Evolutionary conservation across 129 eudicot species (phyloP).

Genomic region (Helichrysum umbraculigerum): DNA sequence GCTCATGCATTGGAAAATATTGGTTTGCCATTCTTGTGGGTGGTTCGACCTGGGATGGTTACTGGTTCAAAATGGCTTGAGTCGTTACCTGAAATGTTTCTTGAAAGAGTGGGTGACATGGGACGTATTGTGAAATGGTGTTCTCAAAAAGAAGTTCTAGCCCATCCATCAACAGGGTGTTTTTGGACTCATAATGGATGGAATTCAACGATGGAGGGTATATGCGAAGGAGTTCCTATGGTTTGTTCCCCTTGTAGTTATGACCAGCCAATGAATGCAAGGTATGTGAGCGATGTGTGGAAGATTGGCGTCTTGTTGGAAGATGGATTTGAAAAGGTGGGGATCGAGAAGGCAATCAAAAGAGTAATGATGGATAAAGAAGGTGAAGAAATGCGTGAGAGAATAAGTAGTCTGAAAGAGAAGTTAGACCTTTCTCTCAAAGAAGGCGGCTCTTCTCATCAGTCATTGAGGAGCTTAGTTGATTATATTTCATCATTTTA

Average conservation of each 20-base stretch:
- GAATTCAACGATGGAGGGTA: background rate
- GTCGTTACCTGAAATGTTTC: background rate
- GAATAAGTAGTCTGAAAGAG: background rate
- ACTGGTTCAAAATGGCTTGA: background rate
- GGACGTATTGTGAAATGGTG: background rate
- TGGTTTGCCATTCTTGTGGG: constrained; percentile 53
- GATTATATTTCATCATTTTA: background rate
- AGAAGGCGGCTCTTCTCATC: background rate
- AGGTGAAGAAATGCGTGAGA: background rate
- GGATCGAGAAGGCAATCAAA: background rate
- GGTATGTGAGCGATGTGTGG: background rate
- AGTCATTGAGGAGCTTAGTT: background rate
- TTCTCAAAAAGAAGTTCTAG: background rate
- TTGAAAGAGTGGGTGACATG: background rate
- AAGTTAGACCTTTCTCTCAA: background rate
- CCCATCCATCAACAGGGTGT: background rate
- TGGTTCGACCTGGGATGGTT: constrained; percentile 41
- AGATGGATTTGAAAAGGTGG: background rate
- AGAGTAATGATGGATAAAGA: background rate
- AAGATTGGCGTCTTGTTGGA: background rate
- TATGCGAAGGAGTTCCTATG: background rate
- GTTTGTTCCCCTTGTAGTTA: background rate
- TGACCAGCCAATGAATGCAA: background rate
- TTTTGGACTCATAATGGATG: background rate
- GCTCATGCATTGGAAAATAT: constrained; percentile 50